Base-by-base conservation (phyloP, 306 rosid genomes). In the Pterocarpus macrocarpus region DNA sequence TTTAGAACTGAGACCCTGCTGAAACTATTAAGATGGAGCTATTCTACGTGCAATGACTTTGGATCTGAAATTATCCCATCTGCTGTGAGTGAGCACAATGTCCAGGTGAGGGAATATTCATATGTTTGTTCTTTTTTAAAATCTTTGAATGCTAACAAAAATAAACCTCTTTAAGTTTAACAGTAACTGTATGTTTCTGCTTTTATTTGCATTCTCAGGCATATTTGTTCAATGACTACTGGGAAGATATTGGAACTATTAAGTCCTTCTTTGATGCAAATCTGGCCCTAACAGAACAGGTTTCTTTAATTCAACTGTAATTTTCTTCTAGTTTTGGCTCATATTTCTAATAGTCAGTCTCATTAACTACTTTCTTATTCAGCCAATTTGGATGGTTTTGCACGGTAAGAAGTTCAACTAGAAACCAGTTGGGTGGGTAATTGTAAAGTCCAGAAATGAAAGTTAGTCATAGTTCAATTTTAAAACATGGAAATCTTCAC, bases 161-260 rank as follows among this genome's bases (percentile, higher is more conserved):
- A 69, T 67, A 59, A 34, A 4, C 41, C 7, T 32, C 14, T 43
- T 57, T 4, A 6, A 32, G 73, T 38, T 69, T 55, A 74, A 17
- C 32, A 66, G 64, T 59, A 15, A 52, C 50, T 55, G 39, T 17
- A 35, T 71, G 44, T 78, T 72, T 82, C 22, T 69, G 73, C 15
- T 8, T 78, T 50, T 50, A 8, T 61, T 77, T 76, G 58, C 80
- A n/a, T 83, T 83, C 36, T 75, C 86, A 95, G 99, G 98, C 99
- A 44, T 93, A 87, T 87, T 80, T 95, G 77, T 95, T 93, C 87
- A 93, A 95, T 84, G 98, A 95, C 83, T 93, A 95, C 83, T 95
- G 99, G 99, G 99, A 95, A 84, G 99, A 93, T 81, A 93, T 95
- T 78, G 99, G 98, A 86, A 95, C 99, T 69, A 85, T 95, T 33